These are phyloP conservation scores for Sphaerosporella brunnea DNA, from an alignment of 495 filamentous ascomycete genomes.

Conservation along the genomic window DNA sequence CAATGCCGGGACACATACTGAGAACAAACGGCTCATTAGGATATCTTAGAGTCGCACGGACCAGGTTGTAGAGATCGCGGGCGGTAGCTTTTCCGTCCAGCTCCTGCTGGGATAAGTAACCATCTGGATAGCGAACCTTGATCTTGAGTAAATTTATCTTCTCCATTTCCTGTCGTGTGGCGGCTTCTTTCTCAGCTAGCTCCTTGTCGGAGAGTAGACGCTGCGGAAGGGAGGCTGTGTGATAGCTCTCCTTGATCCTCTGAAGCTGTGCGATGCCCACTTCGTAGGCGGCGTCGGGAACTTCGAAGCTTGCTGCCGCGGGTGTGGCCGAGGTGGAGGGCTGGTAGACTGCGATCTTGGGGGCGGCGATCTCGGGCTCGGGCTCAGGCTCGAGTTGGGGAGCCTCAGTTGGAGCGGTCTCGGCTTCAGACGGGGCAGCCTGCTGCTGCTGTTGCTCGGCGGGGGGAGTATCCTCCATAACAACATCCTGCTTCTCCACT, in stretches of 20 bases:
- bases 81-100: conserved; percentile 22
- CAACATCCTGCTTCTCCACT: not conserved
- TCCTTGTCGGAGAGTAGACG: conserved; percentile 54
- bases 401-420: not conserved
- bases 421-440: too few species aligned
- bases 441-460: too few species aligned
- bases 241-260: conserved; percentile 56
- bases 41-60: conserved; percentile 21
- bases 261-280: conserved; percentile 76
- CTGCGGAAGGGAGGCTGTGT: conserved; percentile 42
- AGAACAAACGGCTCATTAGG: conserved; percentile 36
- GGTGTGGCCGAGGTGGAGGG: conserved; percentile 56
- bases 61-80: conserved; percentile 22
- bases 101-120: conserved; percentile 30
- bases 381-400: not conserved
- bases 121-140: conserved; percentile 73
- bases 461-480: conserved; percentile 6
- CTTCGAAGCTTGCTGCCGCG: conserved; percentile 41
- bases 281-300: conserved; percentile 54
- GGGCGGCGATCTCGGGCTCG: conserved; percentile 1
- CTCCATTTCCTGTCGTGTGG: conserved; percentile 42
- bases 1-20: conserved; percentile 21
- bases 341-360: conserved; percentile 48
- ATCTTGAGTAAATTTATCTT: conserved; percentile 44
- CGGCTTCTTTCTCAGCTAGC: conserved; percentile 38